Evolutionary conservation across 768 basidiomycete genomes (phyloP).

Genomic region (Agaricus blazei): DNA sequence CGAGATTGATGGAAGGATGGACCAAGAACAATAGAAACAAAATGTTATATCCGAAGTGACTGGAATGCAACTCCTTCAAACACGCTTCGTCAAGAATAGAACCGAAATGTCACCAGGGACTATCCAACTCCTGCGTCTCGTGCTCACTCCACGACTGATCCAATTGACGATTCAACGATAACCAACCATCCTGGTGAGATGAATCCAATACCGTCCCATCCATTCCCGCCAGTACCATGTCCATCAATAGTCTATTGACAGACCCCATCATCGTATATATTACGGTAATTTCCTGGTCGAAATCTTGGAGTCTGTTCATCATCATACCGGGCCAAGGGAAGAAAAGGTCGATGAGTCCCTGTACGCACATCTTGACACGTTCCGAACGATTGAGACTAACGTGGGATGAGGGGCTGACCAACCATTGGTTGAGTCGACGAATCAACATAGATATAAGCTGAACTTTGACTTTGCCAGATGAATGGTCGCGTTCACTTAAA

Average conservation of each 20-base stretch:
- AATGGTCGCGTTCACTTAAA: not conserved
- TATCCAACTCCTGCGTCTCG: not conserved
- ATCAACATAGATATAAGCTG: not conserved
- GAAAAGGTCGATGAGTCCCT: constrained; percentile 3
- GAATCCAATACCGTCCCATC: constrained; percentile 1
- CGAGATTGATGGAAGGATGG: no score
- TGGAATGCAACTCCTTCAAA: no score
- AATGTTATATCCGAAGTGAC: no score
- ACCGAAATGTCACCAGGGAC: not conserved
- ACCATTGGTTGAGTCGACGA: not conserved
- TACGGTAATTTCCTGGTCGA: not conserved
- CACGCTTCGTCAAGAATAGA: not conserved
- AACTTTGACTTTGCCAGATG: not conserved
- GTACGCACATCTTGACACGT: not conserved
- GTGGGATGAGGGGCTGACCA: not conserved
- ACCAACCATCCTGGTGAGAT: not conserved
- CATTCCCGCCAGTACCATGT: not conserved
- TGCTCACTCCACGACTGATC: not conserved
- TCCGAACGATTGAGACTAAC: constrained; percentile 3
- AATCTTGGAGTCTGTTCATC: not conserved
- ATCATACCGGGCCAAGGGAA: constrained; percentile 6
- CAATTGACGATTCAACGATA: constrained; percentile 3
- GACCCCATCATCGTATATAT: constrained; percentile 1
- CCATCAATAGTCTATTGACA: not conserved
- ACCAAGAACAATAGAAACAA: no score